A percentile compares a stretch with the other conserved stretches of the same genome.
Conservation (phyloP, 106 monocot genomes). For the Dendrobium chrysotoxum region DNA sequence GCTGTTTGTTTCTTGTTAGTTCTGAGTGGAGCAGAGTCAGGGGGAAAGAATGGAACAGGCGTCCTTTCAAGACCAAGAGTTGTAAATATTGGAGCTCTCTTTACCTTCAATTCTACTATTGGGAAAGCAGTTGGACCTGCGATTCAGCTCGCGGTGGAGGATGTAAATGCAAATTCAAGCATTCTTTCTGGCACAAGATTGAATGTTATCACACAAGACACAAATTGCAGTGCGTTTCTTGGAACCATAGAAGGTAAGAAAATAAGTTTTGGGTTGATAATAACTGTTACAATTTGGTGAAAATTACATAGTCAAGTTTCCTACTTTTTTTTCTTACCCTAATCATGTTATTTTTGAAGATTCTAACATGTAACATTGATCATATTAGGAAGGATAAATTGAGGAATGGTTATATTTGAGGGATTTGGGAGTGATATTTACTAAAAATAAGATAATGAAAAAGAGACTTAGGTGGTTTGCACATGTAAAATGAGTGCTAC, state of each 20-base stretch:
- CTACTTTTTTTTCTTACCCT: background rate
- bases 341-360: background rate
- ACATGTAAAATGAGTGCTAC: background rate
- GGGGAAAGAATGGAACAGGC: background rate
- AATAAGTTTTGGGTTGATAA: background rate
- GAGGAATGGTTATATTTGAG: background rate
- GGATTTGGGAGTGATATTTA: background rate
- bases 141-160: constrained; percentile 40
- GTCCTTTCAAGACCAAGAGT: constrained; percentile 10
- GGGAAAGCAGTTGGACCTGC: constrained; percentile 32
- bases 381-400: background rate
- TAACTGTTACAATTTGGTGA: background rate
- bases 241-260: constrained; percentile 45
- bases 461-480: background rate
- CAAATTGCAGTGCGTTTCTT: constrained; percentile 50
- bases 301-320: background rate
- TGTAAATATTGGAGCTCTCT: constrained; percentile 42
- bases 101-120: constrained; percentile 47
- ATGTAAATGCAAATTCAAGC: constrained; percentile 31
- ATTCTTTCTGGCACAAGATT: constrained; percentile 32
- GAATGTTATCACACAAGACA: constrained; percentile 34
- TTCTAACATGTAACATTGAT: background rate
- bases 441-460: background rate
- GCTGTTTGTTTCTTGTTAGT: constrained; percentile 8
- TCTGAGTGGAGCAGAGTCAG: constrained; percentile 1